phyloP scores from a whole-genome alignment of 2,329 filamentous ascomycete species.

The Geosmithia morbida region DNA sequence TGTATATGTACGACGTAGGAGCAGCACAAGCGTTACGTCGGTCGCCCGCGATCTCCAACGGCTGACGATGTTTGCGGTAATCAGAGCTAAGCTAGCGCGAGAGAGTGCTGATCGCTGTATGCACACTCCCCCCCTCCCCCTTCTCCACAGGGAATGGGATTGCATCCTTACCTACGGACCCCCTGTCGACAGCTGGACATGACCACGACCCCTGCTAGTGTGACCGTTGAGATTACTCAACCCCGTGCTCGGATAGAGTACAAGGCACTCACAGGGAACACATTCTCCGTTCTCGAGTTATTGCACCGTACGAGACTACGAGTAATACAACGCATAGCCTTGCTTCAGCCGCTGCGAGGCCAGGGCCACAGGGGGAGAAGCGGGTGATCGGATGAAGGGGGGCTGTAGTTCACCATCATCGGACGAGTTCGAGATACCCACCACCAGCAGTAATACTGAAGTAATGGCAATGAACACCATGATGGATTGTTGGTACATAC shows the following conservation, averaged over 20 bases:
- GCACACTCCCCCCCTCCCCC: background rate
- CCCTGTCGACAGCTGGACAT: background rate
- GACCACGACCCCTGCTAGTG: background rate
- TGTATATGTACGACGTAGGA: background rate
- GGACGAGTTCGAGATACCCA: background rate
- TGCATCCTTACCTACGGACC: background rate
- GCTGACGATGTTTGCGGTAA: background rate
- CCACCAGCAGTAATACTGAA: background rate
- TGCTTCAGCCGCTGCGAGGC: background rate
- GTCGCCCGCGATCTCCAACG: background rate
- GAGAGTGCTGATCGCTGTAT: background rate
- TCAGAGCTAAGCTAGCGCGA: background rate
- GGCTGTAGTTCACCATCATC: background rate
- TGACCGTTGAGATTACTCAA: slow-evolving; percentile 4
- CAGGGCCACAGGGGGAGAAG: background rate
- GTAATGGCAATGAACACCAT: background rate
- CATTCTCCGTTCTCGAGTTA: background rate
- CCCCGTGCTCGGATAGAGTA: background rate
- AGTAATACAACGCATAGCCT: background rate
- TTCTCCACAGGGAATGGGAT: background rate
- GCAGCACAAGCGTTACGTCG: background rate
- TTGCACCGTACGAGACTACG: background rate
- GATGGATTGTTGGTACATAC: background rate
- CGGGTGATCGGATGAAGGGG: background rate
- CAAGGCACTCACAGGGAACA: background rate